These are phyloP conservation scores for Phyllosticta paracitricarpa DNA, from an alignment of 2,329 filamentous ascomycete genomes.

Conservation along the genomic window DNA sequence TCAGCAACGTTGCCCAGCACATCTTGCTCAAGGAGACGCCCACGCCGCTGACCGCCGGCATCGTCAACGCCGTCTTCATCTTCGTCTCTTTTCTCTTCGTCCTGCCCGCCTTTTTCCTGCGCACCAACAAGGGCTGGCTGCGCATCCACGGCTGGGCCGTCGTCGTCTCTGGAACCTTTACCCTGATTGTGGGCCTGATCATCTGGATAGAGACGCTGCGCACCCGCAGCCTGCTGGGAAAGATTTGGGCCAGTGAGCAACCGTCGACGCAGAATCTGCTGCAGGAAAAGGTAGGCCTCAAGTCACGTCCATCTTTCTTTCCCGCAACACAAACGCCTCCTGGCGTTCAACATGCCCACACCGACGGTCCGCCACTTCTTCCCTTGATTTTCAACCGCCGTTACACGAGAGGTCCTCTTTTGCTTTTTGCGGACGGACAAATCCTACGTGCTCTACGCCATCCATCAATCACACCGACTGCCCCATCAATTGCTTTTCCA, in stretches of 20 bases:
- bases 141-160: conserved; percentile 60
- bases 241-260: conserved; percentile 51
- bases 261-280: conserved; percentile 54
- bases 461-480: background rate
- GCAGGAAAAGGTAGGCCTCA: conserved; percentile 52
- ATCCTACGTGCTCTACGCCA: background rate
- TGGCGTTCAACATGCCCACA: background rate
- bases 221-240: conserved; percentile 52
- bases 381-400: background rate
- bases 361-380: too few species aligned
- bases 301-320: too few species aligned
- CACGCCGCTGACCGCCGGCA: conserved; percentile 51
- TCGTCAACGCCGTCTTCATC: conserved; percentile 63
- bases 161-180: conserved; percentile 54
- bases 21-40: conserved; percentile 36
- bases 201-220: conserved; percentile 61
- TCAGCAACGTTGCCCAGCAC: conserved; percentile 39
- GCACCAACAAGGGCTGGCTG: conserved; percentile 56
- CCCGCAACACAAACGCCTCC: background rate
- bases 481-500: background rate
- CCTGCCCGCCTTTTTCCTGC: conserved; percentile 60
- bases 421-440: background rate
- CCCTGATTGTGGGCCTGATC: conserved; percentile 50
- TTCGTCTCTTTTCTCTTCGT: conserved; percentile 57
- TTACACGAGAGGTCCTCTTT: background rate